Percentiles rank a stretch among this genome's conserved stretches.
Conservation (phyloP, 1,284 basidiomycete species). For the Papiliotrema fonsecae region DNA sequence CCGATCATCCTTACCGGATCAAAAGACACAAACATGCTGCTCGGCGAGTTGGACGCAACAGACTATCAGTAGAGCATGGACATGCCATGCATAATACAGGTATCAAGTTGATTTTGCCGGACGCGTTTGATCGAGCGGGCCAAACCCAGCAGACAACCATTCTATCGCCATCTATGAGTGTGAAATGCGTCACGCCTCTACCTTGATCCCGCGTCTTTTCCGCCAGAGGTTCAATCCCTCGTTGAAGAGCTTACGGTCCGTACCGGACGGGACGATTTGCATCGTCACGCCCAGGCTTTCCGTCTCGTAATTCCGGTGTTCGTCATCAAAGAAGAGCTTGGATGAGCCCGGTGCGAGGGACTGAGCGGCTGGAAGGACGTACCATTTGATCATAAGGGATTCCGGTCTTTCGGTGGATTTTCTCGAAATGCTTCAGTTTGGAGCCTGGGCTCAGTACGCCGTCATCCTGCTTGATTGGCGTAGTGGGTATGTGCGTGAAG, state of each 20-base stretch:
- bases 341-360: background rate
- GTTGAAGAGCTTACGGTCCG: slow-evolving; percentile 25
- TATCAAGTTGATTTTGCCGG: too few species aligned
- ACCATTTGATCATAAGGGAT: slow-evolving; percentile 83
- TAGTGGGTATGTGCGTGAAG: too few species aligned
- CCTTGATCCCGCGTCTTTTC: slow-evolving; percentile 18
- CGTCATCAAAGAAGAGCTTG: slow-evolving; percentile 78
- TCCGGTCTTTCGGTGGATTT: slow-evolving; percentile 68
- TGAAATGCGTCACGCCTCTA: too few species aligned
- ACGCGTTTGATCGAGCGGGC: too few species aligned
- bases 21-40: slow-evolving; percentile 80
- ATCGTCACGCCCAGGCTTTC: slow-evolving; percentile 72
- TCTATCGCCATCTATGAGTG: too few species aligned
- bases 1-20: slow-evolving; percentile 84
- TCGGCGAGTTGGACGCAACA: slow-evolving; percentile 73
- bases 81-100: background rate
- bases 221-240: slow-evolving; percentile 35
- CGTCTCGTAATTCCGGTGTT: slow-evolving; percentile 68
- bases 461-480: too few species aligned
- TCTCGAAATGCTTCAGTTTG: slow-evolving; percentile 73
- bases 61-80: slow-evolving; percentile 32
- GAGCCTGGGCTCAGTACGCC: slow-evolving; percentile 54
- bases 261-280: slow-evolving; percentile 40
- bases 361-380: slow-evolving; percentile 17
- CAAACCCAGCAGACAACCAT: too few species aligned